phyloP scores from a whole-genome alignment of 371 early-diverging fungal genomes.

The Mortierella sp. region DNA sequence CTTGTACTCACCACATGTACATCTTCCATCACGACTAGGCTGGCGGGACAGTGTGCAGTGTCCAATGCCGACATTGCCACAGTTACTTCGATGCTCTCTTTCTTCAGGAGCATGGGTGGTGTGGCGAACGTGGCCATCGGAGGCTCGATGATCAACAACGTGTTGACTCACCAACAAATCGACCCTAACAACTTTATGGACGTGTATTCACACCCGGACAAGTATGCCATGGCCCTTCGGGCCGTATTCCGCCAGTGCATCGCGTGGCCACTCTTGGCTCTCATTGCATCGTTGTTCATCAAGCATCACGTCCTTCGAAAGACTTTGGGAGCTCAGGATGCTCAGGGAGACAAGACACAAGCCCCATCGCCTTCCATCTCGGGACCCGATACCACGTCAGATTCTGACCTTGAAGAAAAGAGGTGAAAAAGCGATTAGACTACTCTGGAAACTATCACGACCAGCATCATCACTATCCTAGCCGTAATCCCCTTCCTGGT shows the following conservation, averaged over 20 bases:
- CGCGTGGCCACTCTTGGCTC: constrained; percentile 40
- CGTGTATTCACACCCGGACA: constrained; percentile 22
- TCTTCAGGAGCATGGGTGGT: constrained; percentile 72
- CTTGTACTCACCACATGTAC: too few relatives aligned
- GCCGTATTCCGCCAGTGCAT: constrained; percentile 41
- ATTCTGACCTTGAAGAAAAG: background rate
- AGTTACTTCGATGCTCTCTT: constrained; percentile 68
- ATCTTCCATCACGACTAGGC: constrained; percentile 1
- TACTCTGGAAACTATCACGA: background rate
- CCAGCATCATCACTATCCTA: too few relatives aligned
- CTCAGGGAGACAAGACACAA: constrained; percentile 4
- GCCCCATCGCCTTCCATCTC: background rate
- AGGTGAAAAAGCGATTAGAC: constrained; percentile 1
- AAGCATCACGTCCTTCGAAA: constrained; percentile 61
- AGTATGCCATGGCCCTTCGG: constrained; percentile 29
- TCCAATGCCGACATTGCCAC: constrained; percentile 62
- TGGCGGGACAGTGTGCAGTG: constrained; percentile 70
- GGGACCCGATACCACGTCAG: background rate
- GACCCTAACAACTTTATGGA: constrained; percentile 25
- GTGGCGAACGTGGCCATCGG: constrained; percentile 57
- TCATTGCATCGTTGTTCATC: constrained; percentile 61
- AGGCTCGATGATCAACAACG: constrained; percentile 60
- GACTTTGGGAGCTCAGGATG: constrained; percentile 28
- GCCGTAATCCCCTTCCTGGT: too few relatives aligned
- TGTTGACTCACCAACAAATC: constrained; percentile 19